These are phyloP conservation scores for Gossypium thurberi DNA, from an alignment of 345 rosid species.

Conservation along the genomic window DNA sequence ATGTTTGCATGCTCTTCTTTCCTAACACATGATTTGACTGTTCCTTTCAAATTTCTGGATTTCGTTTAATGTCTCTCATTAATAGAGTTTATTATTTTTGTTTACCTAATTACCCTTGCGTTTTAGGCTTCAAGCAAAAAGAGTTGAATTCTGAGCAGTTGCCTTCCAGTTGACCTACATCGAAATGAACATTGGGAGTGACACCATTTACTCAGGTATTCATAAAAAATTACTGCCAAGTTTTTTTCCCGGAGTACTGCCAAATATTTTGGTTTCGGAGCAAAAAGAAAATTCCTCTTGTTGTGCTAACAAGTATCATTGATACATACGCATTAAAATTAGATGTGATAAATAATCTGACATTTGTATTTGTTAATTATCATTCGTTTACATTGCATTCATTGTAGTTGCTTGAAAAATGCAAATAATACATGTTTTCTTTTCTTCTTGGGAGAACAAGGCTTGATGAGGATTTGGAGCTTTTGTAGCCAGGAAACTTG, in stretches of 20 bases:
- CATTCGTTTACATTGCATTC: background rate
- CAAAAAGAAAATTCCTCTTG: background rate
- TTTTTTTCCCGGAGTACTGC: background rate
- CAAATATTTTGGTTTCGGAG: background rate
- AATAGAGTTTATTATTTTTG: background rate
- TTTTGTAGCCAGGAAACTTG: background rate
- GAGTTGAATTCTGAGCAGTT: slow-evolving; percentile 3
- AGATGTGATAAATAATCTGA: background rate
- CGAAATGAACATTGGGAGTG: background rate
- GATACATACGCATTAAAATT: background rate
- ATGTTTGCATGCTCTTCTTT: background rate
- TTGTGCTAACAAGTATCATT: background rate
- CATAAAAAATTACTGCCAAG: background rate
- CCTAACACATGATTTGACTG: background rate
- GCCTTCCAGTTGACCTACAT: background rate
- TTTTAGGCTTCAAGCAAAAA: slow-evolving; percentile 1
- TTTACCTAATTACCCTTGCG: background rate
- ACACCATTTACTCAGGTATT: background rate
- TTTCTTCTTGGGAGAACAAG: slow-evolving; percentile 16
- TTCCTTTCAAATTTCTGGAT: background rate
- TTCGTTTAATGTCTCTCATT: background rate
- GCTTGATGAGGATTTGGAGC: slow-evolving; percentile 12
- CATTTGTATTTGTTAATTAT: background rate
- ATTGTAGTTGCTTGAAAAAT: background rate
- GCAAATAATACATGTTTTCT: background rate